Evolutionary conservation across 805 yeast species (phyloP), one percentile per base, ranked within the genome.

Genomic region (Pichia rugopelliculosa): DNA sequence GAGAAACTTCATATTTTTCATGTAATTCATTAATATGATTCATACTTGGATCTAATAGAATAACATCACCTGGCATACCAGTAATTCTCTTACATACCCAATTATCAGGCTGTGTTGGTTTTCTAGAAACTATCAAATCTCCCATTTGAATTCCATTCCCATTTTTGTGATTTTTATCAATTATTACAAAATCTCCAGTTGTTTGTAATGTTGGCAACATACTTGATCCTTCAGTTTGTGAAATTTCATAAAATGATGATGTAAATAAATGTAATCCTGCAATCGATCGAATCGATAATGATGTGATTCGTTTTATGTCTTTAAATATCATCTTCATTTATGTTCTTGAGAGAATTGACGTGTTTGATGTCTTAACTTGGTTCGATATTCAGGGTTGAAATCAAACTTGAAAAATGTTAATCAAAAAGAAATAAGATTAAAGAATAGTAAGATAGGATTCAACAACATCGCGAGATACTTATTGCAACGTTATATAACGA

Each of bases 41-140:
- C 48, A 76, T 71, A 39, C 88, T 77, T 12, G 97, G 97, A 61
- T 93, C 97, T 3, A 86, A 73, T 46, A 84, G 62, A 4, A 93
- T 77, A 17, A 82, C 60, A 68, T 91, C 98, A 1, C 98, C 98
- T 0, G 97, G 95, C 95, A 91, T 84, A 0, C 98, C 99, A 0
- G 96, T 83, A 21, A 93, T 82, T 47, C 99, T 73, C 59, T 93
- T 93, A 60, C 99, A 93, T 3, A 93, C 95, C 47, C 95, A 70
- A 57, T 82, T 86, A 18, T 74, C 73, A 0, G 96, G 95, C 54
- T 85, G 90, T 2, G 95, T 86, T 1, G 99, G 99, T 62, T 93
- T 93, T 26, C 77, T 67, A 3, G 95, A 90, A 34, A 91, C 93
- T 2, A 93, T 76, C 47, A 91, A 75, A 60, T 93, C 99, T 0